Evolutionary conservation across 345 rosid genomes (phyloP).

Genomic region (Bruguiera parviflora): DNA sequence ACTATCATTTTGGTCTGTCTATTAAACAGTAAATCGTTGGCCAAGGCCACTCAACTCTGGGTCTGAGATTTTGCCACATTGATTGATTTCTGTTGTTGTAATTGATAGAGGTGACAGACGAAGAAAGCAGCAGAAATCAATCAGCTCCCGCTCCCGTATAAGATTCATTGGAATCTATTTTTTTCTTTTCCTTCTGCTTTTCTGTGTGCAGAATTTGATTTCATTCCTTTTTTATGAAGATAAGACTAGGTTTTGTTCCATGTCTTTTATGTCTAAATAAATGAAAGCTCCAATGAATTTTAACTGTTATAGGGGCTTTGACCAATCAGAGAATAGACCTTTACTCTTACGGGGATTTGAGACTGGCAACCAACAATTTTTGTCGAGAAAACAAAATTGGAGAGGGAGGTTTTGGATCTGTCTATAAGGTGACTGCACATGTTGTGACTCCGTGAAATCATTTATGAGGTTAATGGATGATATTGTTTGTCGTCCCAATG

Average conservation of each 20-base stretch:
- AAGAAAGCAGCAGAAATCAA: too few species aligned
- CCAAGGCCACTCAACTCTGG: slow-evolving; percentile 1
- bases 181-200: too few species aligned
- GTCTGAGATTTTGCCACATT: slow-evolving; percentile 1
- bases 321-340: slow-evolving; percentile 34
- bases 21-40: background rate
- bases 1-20: background rate
- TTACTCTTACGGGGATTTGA: slow-evolving; percentile 48
- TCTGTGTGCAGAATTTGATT: too few species aligned
- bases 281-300: slow-evolving; percentile 13
- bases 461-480: background rate
- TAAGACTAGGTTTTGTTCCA: background rate
- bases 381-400: slow-evolving; percentile 53
- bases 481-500: slow-evolving; percentile 7
- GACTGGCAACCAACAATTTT: slow-evolving; percentile 50
- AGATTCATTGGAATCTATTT: too few species aligned
- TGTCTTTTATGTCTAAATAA: background rate
- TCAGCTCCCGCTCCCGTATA: too few species aligned
- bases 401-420: slow-evolving; percentile 71
- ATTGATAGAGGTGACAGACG: too few species aligned
- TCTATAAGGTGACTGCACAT: slow-evolving; percentile 56
- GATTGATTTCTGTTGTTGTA: background rate
- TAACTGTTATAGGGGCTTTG: slow-evolving; percentile 43
- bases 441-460: background rate
- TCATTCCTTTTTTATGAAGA: background rate